These are phyloP conservation scores for Lanzia echinophila DNA, from an alignment of 2,329 filamentous ascomycete species.

Conservation along the genomic window DNA sequence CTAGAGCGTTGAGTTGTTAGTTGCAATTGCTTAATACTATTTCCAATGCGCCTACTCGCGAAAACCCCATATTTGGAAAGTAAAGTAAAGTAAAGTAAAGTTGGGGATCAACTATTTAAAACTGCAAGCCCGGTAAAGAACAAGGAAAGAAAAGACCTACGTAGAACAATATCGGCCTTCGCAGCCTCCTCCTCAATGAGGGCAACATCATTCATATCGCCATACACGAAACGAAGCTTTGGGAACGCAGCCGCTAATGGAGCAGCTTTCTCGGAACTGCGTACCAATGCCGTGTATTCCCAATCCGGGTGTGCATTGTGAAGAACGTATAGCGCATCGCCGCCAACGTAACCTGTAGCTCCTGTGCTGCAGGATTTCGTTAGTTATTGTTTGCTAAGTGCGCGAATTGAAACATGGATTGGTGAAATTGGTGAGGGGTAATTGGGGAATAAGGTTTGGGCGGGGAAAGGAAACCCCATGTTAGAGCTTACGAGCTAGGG, in stretches of 20 bases:
- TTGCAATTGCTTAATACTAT: background rate
- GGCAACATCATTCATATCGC: slow-evolving; percentile 39
- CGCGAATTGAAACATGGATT: too few species aligned
- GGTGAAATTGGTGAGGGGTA: too few species aligned
- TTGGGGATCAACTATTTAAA: too few species aligned
- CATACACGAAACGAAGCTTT: slow-evolving; percentile 44
- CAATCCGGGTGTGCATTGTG: slow-evolving; percentile 41
- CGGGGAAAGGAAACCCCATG: background rate
- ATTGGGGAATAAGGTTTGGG: too few species aligned
- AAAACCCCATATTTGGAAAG: too few species aligned
- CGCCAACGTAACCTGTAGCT: slow-evolving; percentile 32
- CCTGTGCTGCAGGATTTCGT: background rate
- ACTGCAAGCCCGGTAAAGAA: background rate
- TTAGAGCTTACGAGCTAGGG: too few species aligned
- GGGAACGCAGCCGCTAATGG: slow-evolving; percentile 40
- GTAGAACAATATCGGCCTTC: slow-evolving; percentile 44
- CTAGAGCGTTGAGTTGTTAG: slow-evolving; percentile 11
- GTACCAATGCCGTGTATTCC: slow-evolving; percentile 42
- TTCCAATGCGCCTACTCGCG: too few species aligned
- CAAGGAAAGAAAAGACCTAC: slow-evolving; percentile 11
- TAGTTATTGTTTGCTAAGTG: background rate
- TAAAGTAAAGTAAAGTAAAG: too few species aligned
- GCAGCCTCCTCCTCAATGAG: slow-evolving; percentile 39
- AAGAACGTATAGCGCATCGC: slow-evolving; percentile 39
- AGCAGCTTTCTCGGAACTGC: slow-evolving; percentile 42